Base-by-base conservation (phyloP, 2,329 filamentous ascomycete genomes). In the Lojkania enalia region DNA sequence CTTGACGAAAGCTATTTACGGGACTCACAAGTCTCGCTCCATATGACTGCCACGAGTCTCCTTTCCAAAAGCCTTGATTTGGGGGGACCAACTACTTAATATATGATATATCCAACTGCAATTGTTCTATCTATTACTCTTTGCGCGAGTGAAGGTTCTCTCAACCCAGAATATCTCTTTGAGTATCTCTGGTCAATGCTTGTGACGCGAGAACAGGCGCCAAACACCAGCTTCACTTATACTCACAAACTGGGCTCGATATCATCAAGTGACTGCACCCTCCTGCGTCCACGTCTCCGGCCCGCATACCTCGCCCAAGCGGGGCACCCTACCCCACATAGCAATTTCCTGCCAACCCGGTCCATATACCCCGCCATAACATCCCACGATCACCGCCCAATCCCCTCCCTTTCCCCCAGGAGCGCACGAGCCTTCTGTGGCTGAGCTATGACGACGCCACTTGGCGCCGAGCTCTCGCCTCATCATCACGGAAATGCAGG, bases 371-470 rank as follows among this genome's bases (percentile, higher is more conserved):
- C 23, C 23, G 23, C 23, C 23, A 27, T 27, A 27, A n/a, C n/a
- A n/a, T n/a, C n/a, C n/a, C 23, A 27, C n/a, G 23, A 7, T 27
- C 23, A 7, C 7, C 23, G n/a, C 23, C 7, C 23, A 27, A 27
- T 27, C n/a, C n/a, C n/a, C n/a, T n/a, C n/a, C n/a, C n/a, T n/a
- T n/a, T n/a, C n/a, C n/a, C n/a, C n/a, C n/a, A n/a, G n/a, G n/a
- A n/a, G n/a, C 44, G 43, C 48, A 35, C 37, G 27, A 48, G 52
- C 57, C 55, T 54, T 61, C 54, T 58, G 60, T 63, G 60, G 60
- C 60, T 55, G 50, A 60, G 54, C n/a, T 7, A 16, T 21, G 19
- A 30, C n/a, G 41, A 25, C 42, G 39, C 55, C 38, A 37, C 57
- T 58, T 49, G 57, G 57, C 57, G 55, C 57, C 54, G 52, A 45